These are phyloP conservation scores for Pseudogymnoascus sp. DNA, from an alignment of 2,329 filamentous ascomycete genomes.

Conservation along the genomic window DNA sequence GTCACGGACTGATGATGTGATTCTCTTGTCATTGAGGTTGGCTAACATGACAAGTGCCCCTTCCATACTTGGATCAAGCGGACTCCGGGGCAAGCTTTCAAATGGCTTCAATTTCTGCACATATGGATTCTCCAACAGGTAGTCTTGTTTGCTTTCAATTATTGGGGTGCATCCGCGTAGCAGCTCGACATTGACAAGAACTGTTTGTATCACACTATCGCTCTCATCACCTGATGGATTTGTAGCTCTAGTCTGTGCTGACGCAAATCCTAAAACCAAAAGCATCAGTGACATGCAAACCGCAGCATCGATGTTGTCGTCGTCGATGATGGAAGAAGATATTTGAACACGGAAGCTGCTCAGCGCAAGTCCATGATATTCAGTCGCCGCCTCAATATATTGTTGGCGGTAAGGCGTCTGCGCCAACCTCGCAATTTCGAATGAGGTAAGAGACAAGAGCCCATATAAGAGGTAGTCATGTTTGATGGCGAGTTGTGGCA, in stretches of 20 bases:
- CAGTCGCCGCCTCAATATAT: conserved; percentile 17
- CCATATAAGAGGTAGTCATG: conserved; percentile 19
- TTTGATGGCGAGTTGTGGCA: conserved; percentile 17
- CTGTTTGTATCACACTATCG: conserved; percentile 15
- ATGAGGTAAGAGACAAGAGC: conserved; percentile 18
- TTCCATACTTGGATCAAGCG: conserved; percentile 12
- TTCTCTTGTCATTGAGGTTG: conserved; percentile 16
- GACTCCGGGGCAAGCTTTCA: conserved; percentile 13
- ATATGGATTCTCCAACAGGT: conserved; percentile 17
- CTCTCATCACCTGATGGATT: neutral
- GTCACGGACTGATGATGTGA: conserved; percentile 6
- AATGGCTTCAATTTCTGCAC: conserved; percentile 17
- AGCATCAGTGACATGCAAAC: conserved; percentile 20
- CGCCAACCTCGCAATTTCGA: conserved; percentile 16
- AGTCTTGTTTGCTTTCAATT: conserved; percentile 15
- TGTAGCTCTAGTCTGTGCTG: conserved; percentile 14
- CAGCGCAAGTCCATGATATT: conserved; percentile 18
- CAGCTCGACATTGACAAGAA: conserved; percentile 18
- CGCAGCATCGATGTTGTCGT: conserved; percentile 15
- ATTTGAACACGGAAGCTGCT: conserved; percentile 17
- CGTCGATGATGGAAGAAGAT: conserved; percentile 4
- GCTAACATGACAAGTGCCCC: conserved; percentile 13
- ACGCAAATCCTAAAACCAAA: conserved; percentile 19
- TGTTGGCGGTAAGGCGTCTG: neutral
- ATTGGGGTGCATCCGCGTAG: conserved; percentile 16